phyloP scores from a whole-genome alignment of 768 basidiomycete genomes.

The Leccinum pellstonianum region DNA sequence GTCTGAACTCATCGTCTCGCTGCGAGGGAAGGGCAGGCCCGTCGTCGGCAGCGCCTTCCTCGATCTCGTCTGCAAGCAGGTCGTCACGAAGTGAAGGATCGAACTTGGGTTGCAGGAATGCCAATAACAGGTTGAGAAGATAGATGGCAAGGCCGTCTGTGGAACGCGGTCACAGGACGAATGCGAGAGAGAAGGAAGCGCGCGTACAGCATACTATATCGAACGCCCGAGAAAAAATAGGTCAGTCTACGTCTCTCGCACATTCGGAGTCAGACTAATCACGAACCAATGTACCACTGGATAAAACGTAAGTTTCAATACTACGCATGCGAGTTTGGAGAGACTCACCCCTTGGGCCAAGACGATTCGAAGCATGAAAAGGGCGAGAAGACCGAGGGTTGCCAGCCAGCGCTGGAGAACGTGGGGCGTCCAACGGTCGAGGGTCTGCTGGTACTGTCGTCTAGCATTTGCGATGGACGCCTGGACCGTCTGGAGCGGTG shows the following conservation, averaged over 20 bases:
- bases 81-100: conserved; percentile 96
- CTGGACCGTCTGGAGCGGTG: conserved; percentile 31
- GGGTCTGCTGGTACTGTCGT: conserved; percentile 78
- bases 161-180: conserved; percentile 3
- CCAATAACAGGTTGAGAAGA: conserved; percentile 91
- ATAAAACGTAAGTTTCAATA: conserved; percentile 2
- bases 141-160: conserved; percentile 92
- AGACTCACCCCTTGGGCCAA: conserved; percentile 80
- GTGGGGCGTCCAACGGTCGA: conserved; percentile 94
- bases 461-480: conserved; percentile 43
- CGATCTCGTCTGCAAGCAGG: conserved; percentile 90
- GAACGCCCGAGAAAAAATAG: neutral
- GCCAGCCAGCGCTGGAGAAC: conserved; percentile 86
- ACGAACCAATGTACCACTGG: conserved; percentile 92
- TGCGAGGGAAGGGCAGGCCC: conserved; percentile 59
- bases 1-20: conserved; percentile 94
- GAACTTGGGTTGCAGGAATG: conserved; percentile 97
- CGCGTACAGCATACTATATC: conserved; percentile 66
- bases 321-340: neutral
- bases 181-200: neutral
- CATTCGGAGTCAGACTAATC: neutral
- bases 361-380: conserved; percentile 87
- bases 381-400: conserved; percentile 61
- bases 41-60: conserved; percentile 77
- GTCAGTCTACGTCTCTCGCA: conserved; percentile 3